phyloP scores from a whole-genome alignment of 2,329 filamentous ascomycete genomes.

The Trichoderma lentiforme region DNA sequence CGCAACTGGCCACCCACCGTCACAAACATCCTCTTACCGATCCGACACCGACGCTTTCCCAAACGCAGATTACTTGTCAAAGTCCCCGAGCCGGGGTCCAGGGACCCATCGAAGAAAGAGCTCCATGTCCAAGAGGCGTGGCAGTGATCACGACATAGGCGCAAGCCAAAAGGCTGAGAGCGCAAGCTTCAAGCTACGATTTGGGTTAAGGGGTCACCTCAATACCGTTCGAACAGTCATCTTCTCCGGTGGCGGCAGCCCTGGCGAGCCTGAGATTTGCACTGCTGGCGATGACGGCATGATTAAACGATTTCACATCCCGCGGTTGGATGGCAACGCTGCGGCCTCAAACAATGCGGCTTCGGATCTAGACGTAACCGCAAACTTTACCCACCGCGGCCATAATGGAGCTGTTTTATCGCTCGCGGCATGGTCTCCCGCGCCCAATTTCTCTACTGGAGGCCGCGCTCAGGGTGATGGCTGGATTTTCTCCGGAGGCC shows the following conservation, averaged over 20 bases:
- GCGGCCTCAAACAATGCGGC: constrained; percentile 47
- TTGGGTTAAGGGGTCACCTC: constrained; percentile 86
- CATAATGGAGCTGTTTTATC: constrained; percentile 88
- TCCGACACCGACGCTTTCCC: constrained; percentile 89
- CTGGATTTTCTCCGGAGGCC: constrained; percentile 97
- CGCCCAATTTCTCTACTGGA: constrained; percentile 84
- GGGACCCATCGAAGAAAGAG: constrained; percentile 75
- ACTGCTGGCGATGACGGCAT: constrained; percentile 93
- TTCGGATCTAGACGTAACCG: constrained; percentile 84
- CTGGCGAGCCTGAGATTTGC: constrained; percentile 93
- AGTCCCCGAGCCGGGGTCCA: constrained; percentile 70
- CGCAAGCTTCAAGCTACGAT: constrained; percentile 85
- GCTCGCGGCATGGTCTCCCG: constrained; percentile 80
- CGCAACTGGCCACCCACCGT: constrained; percentile 39
- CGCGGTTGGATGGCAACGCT: constrained; percentile 64
- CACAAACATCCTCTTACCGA: constrained; percentile 54
- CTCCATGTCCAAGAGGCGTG: constrained; percentile 69
- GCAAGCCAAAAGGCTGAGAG: constrained; percentile 61
- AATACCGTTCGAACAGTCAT: constrained; percentile 93
- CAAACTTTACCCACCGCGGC: constrained; percentile 92
- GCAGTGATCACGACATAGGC: constrained; percentile 62
- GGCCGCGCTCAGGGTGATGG: constrained; percentile 87
- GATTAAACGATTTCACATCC: constrained; percentile 95
- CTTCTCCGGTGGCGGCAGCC: constrained; percentile 93
- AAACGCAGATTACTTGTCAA: constrained; percentile 72